A percentile compares a stretch with the other conserved stretches of the same genome.
These are phyloP conservation scores for Capronia coronata DNA, from an alignment of 2,329 filamentous ascomycete genomes.

Conservation along the genomic window DNA sequence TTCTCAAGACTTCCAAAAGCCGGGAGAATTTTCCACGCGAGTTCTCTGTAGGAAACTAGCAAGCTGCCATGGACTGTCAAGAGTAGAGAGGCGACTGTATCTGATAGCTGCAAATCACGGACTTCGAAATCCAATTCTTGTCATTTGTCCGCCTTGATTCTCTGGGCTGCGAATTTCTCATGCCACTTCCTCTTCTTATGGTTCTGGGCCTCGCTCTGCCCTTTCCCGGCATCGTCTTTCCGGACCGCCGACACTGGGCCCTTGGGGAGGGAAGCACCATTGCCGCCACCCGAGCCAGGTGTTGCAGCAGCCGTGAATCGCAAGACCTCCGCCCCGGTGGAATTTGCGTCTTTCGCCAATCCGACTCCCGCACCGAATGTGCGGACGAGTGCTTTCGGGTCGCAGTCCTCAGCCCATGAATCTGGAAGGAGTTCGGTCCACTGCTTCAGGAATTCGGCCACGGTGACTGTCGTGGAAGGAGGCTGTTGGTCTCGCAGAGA, in stretches of 20 bases:
- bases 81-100: no score
- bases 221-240: background rate
- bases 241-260: background rate
- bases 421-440: conserved; percentile 21
- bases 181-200: conserved; percentile 29
- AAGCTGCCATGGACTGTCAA: no score
- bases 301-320: background rate
- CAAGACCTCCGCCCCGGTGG: conserved; percentile 7
- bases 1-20: no score
- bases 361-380: conserved; percentile 1
- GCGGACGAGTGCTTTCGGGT: conserved; percentile 8
- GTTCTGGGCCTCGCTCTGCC: background rate
- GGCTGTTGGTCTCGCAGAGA: background rate
- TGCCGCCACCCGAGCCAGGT: background rate
- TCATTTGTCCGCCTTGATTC: no score
- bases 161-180: conserved; percentile 29
- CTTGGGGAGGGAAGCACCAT: background rate
- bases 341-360: background rate
- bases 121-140: no score
- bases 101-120: no score
- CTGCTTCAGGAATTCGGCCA: conserved; percentile 10
- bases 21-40: no score
- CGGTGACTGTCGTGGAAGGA: background rate
- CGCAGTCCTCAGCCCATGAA: conserved; percentile 20
- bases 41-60: no score